These are phyloP conservation scores for Hymenoscyphus infarciens DNA, from an alignment of 2,329 filamentous ascomycete species.

Conservation along the genomic window DNA sequence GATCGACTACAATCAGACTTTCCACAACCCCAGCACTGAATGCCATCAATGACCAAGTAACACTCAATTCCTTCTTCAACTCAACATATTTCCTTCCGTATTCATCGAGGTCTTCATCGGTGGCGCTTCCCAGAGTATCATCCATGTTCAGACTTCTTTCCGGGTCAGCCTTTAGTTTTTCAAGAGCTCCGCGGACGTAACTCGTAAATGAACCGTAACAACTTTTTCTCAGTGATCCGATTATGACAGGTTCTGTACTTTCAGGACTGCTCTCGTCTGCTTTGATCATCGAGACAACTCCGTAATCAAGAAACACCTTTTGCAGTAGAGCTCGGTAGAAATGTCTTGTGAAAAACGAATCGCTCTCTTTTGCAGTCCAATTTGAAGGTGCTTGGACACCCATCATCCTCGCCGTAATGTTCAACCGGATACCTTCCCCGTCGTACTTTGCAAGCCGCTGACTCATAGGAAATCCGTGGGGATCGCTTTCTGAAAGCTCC, in stretches of 20 bases:
- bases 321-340: constrained; percentile 90
- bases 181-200: constrained; percentile 78
- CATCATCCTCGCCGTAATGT: constrained; percentile 98
- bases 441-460: constrained; percentile 58
- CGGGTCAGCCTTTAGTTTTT: constrained; percentile 64
- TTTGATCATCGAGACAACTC: constrained; percentile 60
- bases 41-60: constrained; percentile 94
- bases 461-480: constrained; percentile 93
- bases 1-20: constrained; percentile 83
- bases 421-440: constrained; percentile 68
- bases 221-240: constrained; percentile 77
- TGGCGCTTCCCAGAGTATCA: constrained; percentile 64
- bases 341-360: constrained; percentile 85
- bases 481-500: constrained; percentile 72
- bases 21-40: constrained; percentile 89
- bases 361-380: constrained; percentile 79
- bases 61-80: constrained; percentile 75
- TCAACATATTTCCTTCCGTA: constrained; percentile 66
- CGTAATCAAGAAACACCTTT: constrained; percentile 83
- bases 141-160: constrained; percentile 58
- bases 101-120: constrained; percentile 67
- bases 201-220: constrained; percentile 71
- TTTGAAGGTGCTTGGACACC: constrained; percentile 92
- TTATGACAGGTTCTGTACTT: constrained; percentile 76
- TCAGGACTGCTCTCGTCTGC: constrained; percentile 28